Conservation (phyloP, 169 alveolate genomes). For the Plasmodium coatneyi region DNA sequence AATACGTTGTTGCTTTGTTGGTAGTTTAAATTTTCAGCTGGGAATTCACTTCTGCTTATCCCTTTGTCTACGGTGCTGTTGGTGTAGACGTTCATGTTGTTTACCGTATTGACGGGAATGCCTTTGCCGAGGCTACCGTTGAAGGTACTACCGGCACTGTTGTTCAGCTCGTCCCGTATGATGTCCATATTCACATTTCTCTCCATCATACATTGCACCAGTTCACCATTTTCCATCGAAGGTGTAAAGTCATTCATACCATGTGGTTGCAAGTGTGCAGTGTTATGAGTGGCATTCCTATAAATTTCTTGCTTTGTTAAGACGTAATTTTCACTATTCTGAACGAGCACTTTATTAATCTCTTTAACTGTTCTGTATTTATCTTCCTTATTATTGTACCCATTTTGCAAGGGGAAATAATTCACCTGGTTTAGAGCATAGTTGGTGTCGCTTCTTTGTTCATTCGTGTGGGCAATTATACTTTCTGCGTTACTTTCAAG, state of each 20-base stretch:
- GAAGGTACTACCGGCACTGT: background rate
- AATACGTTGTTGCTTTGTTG: background rate
- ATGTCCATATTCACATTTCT: background rate
- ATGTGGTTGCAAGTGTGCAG: background rate
- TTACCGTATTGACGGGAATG: background rate
- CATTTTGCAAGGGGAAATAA: background rate
- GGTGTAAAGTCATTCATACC: background rate
- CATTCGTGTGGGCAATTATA: background rate
- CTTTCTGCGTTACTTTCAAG: background rate
- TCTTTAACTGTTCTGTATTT: background rate
- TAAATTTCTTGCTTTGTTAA: background rate
- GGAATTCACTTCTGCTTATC: background rate
- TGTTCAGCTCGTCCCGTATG: background rate
- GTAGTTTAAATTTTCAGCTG: background rate
- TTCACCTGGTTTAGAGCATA: background rate
- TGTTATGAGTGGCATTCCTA: background rate
- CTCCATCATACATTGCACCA: background rate
- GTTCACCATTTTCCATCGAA: background rate
- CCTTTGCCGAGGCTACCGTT: background rate
- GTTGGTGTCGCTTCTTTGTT: background rate
- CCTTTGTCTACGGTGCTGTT: background rate
- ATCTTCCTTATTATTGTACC: background rate
- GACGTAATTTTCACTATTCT: constrained; percentile 23
- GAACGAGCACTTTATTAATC: constrained; percentile 3
- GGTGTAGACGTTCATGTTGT: background rate